phyloP scores from a whole-genome alignment of 2,329 filamentous ascomycete species.

The Diaporthe sp. region DNA sequence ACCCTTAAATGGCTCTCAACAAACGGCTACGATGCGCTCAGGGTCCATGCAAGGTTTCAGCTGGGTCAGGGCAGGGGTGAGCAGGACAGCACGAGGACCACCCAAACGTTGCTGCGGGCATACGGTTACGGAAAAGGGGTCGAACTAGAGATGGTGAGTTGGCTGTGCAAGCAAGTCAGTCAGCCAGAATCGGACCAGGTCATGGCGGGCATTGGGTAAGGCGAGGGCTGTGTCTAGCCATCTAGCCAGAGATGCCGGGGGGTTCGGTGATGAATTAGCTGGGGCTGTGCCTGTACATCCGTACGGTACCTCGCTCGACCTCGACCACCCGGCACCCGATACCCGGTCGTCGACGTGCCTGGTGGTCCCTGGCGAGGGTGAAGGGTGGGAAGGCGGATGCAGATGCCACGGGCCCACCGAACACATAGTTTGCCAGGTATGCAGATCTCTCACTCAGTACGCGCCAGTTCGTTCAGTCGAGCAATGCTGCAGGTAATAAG shows the following conservation, averaged over 20 bases:
- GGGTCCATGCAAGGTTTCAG: constrained; percentile 36
- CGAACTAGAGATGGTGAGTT: constrained; percentile 19
- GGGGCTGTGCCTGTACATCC: constrained; percentile 23
- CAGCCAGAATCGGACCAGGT: constrained; percentile 18
- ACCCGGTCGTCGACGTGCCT: constrained; percentile 18
- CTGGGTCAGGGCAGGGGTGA: constrained; percentile 24
- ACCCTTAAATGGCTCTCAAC: constrained; percentile 31
- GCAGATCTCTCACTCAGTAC: constrained; percentile 17
- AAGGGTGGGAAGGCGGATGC: not conserved
- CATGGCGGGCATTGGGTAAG: not conserved
- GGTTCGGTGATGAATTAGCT: not conserved
- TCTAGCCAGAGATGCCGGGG: constrained; percentile 11
- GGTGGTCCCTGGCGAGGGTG: constrained; percentile 1
- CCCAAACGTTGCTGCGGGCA: not conserved
- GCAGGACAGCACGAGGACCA: too few species aligned
- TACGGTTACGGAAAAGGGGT: constrained; percentile 29
- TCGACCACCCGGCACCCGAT: constrained; percentile 7
- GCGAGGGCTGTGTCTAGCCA: constrained; percentile 26
- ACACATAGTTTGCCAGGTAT: constrained; percentile 1
- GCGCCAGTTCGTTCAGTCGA: not conserved
- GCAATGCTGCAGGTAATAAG: not conserved
- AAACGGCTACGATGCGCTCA: constrained; percentile 13
- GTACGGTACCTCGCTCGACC: not conserved
- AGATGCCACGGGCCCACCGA: constrained; percentile 20
- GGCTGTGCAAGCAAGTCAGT: constrained; percentile 16